These are phyloP conservation scores for Apiotrichum montevideense DNA, from an alignment of 1,284 basidiomycete species.

Conservation along the genomic window DNA sequence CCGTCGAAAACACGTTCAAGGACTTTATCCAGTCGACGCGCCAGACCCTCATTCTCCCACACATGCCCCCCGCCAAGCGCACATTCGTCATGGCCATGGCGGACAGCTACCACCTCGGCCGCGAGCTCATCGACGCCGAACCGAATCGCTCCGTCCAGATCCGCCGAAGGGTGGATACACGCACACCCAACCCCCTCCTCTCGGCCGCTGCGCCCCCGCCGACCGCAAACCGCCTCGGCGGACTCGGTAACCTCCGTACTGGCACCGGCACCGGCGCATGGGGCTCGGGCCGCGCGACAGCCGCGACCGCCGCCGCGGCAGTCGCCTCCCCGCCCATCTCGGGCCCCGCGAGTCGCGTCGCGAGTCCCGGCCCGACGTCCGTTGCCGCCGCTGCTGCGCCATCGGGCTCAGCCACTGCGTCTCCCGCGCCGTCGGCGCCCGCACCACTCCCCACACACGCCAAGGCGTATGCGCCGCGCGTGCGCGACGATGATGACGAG, in stretches of 20 bases:
- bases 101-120: constrained; percentile 68
- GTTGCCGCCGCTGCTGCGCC: neutral
- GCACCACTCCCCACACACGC: neutral
- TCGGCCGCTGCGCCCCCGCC: constrained; percentile 46
- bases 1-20: constrained; percentile 70
- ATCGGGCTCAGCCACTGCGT: neutral
- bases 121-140: constrained; percentile 76
- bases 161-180: constrained; percentile 69
- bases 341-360: constrained; percentile 7
- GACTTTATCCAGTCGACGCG: constrained; percentile 68
- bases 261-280: neutral
- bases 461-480: neutral
- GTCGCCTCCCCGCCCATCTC: constrained; percentile 6
- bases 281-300: neutral
- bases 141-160: constrained; percentile 70
- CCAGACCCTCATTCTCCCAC: constrained; percentile 66
- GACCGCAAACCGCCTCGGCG: constrained; percentile 19
- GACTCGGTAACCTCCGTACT: constrained; percentile 21
- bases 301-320: constrained; percentile 5
- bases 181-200: constrained; percentile 64
- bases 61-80: constrained; percentile 66
- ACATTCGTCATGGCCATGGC: constrained; percentile 73
- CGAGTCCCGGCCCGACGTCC: constrained; percentile 1
- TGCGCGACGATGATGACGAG: constrained; percentile 5
- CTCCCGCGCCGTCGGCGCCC: neutral